Evolutionary conservation across 306 rosid genomes (phyloP).

Genomic region (Cucurbita pepo): DNA sequence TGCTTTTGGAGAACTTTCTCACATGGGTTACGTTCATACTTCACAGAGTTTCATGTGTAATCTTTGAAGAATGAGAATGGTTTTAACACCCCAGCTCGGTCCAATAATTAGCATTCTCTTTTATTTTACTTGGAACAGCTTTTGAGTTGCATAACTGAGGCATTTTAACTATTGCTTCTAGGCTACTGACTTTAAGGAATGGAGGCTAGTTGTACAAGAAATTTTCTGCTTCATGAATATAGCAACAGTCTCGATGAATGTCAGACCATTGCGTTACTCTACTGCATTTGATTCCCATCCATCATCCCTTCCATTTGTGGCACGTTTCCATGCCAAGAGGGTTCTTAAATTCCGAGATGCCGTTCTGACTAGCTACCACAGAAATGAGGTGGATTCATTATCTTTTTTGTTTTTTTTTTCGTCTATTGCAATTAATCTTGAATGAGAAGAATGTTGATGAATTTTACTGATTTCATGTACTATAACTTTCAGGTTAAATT

Average conservation of each 20-base stretch:
- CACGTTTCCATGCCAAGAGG: conserved; percentile 93
- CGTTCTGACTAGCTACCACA: conserved; percentile 71
- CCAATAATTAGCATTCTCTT: not conserved
- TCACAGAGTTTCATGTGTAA: not conserved
- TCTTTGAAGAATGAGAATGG: not conserved
- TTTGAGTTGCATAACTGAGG: not conserved
- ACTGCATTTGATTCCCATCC: conserved; percentile 50
- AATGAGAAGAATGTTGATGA: not conserved
- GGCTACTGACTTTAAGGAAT: conserved; percentile 86
- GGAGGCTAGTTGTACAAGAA: conserved; percentile 95
- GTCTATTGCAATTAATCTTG: not conserved
- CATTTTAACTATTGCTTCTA: conserved; percentile 25
- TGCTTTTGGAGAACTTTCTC: not conserved
- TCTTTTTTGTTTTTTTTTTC: not conserved
- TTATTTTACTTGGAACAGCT: not conserved
- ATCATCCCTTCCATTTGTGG: conserved; percentile 62
- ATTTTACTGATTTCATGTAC: conserved; percentile 3
- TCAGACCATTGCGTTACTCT: conserved; percentile 77
- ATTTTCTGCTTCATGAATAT: conserved; percentile 65
- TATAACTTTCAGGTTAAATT: conserved; percentile 68
- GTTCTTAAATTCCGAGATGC: conserved; percentile 81
- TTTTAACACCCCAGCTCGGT: not conserved
- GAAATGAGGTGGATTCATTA: conserved; percentile 58
- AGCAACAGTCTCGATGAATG: conserved; percentile 45
- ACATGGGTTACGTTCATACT: not conserved